Evolutionary conservation across 495 filamentous ascomycete genomes (phyloP).

Genomic region (Hypoxylon fragiforme): DNA sequence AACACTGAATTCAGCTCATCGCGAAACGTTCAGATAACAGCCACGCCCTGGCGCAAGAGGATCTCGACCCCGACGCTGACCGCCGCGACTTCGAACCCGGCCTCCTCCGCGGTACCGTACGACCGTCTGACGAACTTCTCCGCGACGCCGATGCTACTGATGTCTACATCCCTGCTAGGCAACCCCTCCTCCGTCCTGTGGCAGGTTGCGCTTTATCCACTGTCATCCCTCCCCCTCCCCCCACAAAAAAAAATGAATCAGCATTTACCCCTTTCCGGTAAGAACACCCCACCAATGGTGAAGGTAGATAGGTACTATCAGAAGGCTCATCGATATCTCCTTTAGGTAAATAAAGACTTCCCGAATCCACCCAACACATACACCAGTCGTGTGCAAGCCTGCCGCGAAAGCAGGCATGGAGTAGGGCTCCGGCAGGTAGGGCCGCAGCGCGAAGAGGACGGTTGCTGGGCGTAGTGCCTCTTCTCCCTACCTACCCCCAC

Average conservation of each 20-base stretch:
- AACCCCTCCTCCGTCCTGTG: conserved; percentile 12
- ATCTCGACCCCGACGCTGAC: conserved; percentile 37
- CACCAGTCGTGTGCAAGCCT: conserved; percentile 33
- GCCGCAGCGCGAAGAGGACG: conserved; percentile 32
- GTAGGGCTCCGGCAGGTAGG: conserved; percentile 35
- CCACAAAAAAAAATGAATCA: no score
- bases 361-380: no score
- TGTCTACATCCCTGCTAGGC: conserved; percentile 40
- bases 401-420: conserved; percentile 25
- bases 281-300: no score
- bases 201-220: conserved; percentile 2
- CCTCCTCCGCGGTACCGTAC: conserved; percentile 29
- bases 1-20: conserved; percentile 36
- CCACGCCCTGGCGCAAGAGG: conserved; percentile 34
- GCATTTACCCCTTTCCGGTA: no score
- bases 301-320: no score
- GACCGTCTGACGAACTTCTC: conserved; percentile 34
- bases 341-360: no score
- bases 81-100: conserved; percentile 14
- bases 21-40: conserved; percentile 40
- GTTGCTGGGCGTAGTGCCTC: conserved; percentile 42
- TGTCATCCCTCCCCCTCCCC: no score
- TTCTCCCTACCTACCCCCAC: conserved; percentile 21
- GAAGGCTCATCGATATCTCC: no score
- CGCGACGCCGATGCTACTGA: conserved; percentile 36